Conservation (phyloP, 805 yeast genomes). For the Saccharomycopsis sp. region DNA sequence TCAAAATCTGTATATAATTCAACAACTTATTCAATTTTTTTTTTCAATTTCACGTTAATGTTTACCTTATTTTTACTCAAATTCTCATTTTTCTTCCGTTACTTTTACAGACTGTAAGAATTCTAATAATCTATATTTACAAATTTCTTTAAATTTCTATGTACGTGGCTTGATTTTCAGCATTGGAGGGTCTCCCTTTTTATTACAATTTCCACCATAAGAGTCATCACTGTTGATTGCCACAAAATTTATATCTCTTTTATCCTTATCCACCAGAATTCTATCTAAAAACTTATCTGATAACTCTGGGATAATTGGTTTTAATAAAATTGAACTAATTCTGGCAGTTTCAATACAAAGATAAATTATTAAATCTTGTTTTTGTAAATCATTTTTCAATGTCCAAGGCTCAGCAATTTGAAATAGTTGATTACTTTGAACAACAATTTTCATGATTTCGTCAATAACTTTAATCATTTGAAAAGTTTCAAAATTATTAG, state of each 20-base stretch:
- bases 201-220: conserved; percentile 52
- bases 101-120: no score
- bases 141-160: no score
- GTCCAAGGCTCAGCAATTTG: conserved; percentile 76
- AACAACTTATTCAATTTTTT: no score
- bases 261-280: conserved; percentile 38
- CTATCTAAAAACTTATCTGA: conserved; percentile 48
- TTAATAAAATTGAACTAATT: conserved; percentile 51
- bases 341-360: conserved; percentile 64
- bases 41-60: no score
- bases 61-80: no score
- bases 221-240: conserved; percentile 43
- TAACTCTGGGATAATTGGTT: conserved; percentile 65
- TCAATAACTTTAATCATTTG: conserved; percentile 47
- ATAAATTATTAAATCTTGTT: conserved; percentile 47
- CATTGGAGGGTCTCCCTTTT: conserved; percentile 41
- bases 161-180: no score
- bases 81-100: no score
- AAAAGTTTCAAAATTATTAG: conserved; percentile 33
- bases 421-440: conserved; percentile 53
- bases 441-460: conserved; percentile 48
- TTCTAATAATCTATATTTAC: no score
- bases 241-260: conserved; percentile 36
- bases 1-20: not conserved
- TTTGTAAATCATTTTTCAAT: conserved; percentile 23